Percentiles rank a stretch among this genome's conserved stretches.
Conservation (phyloP, 139 green algal species). For the Chara braunii region DNA sequence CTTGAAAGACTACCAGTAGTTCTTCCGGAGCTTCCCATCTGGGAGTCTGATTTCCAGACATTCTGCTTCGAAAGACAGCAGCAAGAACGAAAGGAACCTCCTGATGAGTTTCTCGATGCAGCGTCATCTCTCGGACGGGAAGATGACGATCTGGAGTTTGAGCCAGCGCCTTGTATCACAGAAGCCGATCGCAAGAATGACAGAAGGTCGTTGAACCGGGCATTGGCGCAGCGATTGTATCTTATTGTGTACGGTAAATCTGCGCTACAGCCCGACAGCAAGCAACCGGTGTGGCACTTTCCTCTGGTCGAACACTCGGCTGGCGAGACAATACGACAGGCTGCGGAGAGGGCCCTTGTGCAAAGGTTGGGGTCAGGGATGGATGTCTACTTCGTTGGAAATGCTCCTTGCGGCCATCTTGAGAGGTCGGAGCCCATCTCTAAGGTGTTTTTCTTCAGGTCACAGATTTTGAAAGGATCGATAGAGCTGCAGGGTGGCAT, state of each 20-base stretch:
- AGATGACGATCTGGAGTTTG: not conserved
- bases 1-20: not conserved
- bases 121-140: not conserved
- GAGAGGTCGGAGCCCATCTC: not conserved
- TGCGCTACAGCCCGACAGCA: not conserved
- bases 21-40: not conserved
- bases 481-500: not conserved
- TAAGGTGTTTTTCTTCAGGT: constrained; percentile 1
- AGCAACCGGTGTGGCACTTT: constrained; percentile 1
- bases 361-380: not conserved
- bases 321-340: constrained; percentile 5
- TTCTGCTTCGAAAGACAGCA: constrained; percentile 2
- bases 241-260: constrained; percentile 2
- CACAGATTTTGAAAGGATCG: not conserved
- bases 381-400: constrained; percentile 2
- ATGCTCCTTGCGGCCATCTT: constrained; percentile 1
- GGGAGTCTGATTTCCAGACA: not conserved
- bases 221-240: not conserved
- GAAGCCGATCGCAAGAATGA: constrained; percentile 7
- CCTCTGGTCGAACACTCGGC: not conserved
- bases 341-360: not conserved
- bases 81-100: constrained; percentile 5
- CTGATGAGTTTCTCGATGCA: not conserved
- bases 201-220: not conserved
- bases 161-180: not conserved